Evolutionary conservation across 345 rosid genomes (phyloP).

Genomic region (Odontarrhena argentea): DNA sequence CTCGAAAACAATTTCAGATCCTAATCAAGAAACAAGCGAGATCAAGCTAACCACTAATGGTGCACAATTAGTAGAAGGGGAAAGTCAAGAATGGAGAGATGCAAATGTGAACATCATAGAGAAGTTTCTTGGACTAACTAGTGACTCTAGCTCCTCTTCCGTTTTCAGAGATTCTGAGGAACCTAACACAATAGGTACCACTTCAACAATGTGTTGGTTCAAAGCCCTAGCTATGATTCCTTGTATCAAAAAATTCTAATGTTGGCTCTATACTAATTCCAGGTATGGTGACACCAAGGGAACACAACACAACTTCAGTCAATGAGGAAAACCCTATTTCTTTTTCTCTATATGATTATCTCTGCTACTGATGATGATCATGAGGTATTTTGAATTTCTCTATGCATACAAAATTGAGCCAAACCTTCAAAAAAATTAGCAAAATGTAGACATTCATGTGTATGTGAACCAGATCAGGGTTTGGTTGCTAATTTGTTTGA

Average conservation of each 20-base stretch:
- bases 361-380: constrained; percentile 33
- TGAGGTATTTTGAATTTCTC: constrained; percentile 31
- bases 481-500: constrained; percentile 20
- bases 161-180: constrained; percentile 36
- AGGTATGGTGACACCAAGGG: constrained; percentile 32
- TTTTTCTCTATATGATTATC: constrained; percentile 34
- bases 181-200: constrained; percentile 28
- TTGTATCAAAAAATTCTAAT: neutral
- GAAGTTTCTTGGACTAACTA: constrained; percentile 56
- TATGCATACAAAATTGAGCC: constrained; percentile 20
- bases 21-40: constrained; percentile 47
- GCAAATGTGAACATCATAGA: constrained; percentile 42
- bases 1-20: constrained; percentile 30
- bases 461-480: constrained; percentile 6
- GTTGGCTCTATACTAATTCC: constrained; percentile 15
- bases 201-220: constrained; percentile 14
- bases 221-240: constrained; percentile 20
- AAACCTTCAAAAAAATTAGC: neutral
- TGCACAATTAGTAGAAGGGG: constrained; percentile 27
- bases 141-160: constrained; percentile 34
- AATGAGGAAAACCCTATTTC: constrained; percentile 36
- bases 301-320: constrained; percentile 29
- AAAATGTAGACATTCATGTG: constrained; percentile 19
- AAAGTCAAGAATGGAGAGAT: constrained; percentile 34
- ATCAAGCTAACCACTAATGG: constrained; percentile 29